Evolutionary conservation across 2,329 filamentous ascomycete species (phyloP).

Genomic region (Coniella vitis): DNA sequence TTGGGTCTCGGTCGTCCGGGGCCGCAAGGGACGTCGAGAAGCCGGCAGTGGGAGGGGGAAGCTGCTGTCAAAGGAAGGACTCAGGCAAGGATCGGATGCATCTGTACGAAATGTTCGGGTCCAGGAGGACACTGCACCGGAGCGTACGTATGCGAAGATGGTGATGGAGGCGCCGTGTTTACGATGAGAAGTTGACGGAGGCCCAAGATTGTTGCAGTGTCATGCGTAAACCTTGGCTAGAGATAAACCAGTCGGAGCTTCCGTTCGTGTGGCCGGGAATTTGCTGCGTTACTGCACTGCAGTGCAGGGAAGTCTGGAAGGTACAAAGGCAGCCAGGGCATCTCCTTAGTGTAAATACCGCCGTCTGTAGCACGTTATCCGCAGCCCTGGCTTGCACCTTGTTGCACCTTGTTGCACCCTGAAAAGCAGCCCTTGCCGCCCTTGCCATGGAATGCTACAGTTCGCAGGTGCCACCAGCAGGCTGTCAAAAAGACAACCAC

Average conservation of each 20-base stretch:
- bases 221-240: not conserved
- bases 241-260: not conserved
- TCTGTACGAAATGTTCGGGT: constrained; percentile 9
- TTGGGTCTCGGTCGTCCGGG: constrained; percentile 3
- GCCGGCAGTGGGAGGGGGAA: not conserved
- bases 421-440: too few species aligned
- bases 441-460: too few species aligned
- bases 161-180: constrained; percentile 4
- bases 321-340: too few species aligned
- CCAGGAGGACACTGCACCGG: constrained; percentile 8
- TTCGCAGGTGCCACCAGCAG: too few species aligned
- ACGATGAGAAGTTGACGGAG: not conserved
- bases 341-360: too few species aligned
- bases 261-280: not conserved
- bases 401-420: too few species aligned
- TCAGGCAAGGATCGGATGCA: constrained; percentile 10
- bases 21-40: not conserved
- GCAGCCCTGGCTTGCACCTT: too few species aligned
- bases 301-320: too few species aligned
- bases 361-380: too few species aligned
- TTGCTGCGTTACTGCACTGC: not conserved
- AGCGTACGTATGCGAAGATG: constrained; percentile 14
- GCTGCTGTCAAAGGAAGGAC: not conserved
- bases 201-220: constrained; percentile 1
- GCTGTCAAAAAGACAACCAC: not conserved